These are phyloP conservation scores for Xylaria sp. DNA, from an alignment of 495 filamentous ascomycete species.

Conservation along the genomic window DNA sequence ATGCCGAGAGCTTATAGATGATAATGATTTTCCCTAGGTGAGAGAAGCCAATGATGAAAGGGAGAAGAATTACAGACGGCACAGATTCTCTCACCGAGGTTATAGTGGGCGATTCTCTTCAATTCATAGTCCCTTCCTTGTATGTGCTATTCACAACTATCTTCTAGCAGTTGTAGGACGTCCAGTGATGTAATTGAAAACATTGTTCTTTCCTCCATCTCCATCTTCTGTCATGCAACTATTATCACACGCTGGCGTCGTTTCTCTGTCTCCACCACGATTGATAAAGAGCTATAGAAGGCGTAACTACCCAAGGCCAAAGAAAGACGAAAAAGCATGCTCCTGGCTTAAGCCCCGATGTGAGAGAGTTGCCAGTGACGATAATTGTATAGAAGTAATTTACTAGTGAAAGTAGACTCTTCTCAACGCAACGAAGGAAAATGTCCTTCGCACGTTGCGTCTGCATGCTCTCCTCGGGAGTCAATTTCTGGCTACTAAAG, in stretches of 20 bases:
- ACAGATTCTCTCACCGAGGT: conserved; percentile 14
- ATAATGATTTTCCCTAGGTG: conserved; percentile 4
- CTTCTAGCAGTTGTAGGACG: conserved; percentile 20
- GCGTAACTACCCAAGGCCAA: conserved; percentile 27
- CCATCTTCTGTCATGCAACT: conserved; percentile 16
- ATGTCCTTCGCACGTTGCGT: conserved; percentile 25
- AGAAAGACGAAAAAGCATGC: conserved; percentile 23
- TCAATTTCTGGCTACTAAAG: conserved; percentile 22
- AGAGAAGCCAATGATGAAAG: conserved; percentile 16
- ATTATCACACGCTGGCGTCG: conserved; percentile 24
- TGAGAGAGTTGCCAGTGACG: conserved; percentile 24
- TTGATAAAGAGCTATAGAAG: conserved; percentile 23
- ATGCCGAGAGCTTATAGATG: conserved; percentile 6
- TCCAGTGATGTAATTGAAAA: conserved; percentile 27
- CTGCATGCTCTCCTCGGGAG: conserved; percentile 23
- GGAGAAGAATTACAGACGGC: conserved; percentile 17
- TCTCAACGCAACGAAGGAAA: conserved; percentile 23
- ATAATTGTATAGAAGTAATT: conserved; percentile 25
- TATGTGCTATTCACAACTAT: conserved; percentile 21
- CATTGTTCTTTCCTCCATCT: conserved; percentile 23
- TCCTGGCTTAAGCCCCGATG: conserved; percentile 19
- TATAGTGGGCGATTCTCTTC: conserved; percentile 17
- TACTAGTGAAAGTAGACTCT: conserved; percentile 27
- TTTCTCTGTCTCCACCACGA: conserved; percentile 24
- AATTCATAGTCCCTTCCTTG: conserved; percentile 19